Evolutionary conservation across 345 rosid species (phyloP).

Genomic region (Orychophragmus violaceus): DNA sequence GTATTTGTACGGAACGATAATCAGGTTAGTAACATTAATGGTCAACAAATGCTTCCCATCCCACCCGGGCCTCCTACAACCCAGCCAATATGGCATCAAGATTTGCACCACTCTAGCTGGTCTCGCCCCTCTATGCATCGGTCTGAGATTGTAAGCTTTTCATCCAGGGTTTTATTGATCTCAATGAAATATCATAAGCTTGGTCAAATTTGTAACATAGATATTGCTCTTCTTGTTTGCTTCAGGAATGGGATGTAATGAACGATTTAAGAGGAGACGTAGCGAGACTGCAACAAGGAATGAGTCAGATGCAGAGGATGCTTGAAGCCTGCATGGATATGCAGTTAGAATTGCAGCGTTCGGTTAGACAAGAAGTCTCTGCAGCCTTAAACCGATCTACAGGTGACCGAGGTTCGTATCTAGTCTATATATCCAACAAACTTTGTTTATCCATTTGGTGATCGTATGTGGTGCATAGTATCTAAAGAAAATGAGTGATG

Average conservation of each 20-base stretch:
- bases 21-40: constrained; percentile 40
- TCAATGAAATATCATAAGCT: background rate
- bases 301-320: constrained; percentile 99
- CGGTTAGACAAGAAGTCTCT: constrained; percentile 97
- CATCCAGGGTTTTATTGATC: background rate
- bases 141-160: constrained; percentile 71
- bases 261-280: constrained; percentile 91
- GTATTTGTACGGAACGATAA: constrained; percentile 54
- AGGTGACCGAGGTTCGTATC: constrained; percentile 57
- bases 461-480: background rate
- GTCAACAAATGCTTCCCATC: constrained; percentile 65
- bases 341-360: constrained; percentile 97
- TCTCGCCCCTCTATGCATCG: constrained; percentile 86
- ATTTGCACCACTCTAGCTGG: constrained; percentile 78
- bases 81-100: constrained; percentile 94
- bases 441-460: background rate
- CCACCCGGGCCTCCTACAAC: constrained; percentile 94
- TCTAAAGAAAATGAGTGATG: background rate
- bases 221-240: constrained; percentile 21
- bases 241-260: constrained; percentile 94
- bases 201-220: background rate
- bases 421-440: background rate
- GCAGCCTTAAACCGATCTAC: constrained; percentile 85
- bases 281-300: constrained; percentile 92
- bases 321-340: constrained; percentile 98